These are phyloP conservation scores for Cyamopsis tetragonoloba DNA, from an alignment of 306 rosid genomes.

Conservation along the genomic window DNA sequence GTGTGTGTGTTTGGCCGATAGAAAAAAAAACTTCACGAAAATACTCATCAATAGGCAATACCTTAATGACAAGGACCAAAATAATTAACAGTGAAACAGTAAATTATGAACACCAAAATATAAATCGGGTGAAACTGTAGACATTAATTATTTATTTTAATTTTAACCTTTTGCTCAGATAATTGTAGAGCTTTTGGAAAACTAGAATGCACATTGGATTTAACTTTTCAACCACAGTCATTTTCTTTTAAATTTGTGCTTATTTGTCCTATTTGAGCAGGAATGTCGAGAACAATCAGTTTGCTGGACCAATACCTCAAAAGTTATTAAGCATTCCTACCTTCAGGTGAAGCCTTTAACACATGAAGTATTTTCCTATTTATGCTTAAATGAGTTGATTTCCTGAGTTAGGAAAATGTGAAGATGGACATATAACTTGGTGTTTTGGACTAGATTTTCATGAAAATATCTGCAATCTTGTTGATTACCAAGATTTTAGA, in stretches of 20 bases:
- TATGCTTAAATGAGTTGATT: slow-evolving; percentile 20
- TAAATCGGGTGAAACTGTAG: background rate
- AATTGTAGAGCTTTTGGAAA: background rate
- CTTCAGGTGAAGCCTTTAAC: slow-evolving; percentile 48
- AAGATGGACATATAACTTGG: slow-evolving; percentile 11
- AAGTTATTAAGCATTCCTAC: slow-evolving; percentile 68
- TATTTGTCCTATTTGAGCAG: slow-evolving; percentile 47
- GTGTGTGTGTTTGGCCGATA: too few species aligned
- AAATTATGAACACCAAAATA: background rate
- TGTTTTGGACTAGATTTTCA: background rate
- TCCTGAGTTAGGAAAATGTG: slow-evolving; percentile 16
- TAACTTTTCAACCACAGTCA: background rate
- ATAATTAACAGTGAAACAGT: background rate
- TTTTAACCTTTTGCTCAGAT: too few species aligned
- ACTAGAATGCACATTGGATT: background rate
- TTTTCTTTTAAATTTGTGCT: background rate
- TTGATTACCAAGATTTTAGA: background rate
- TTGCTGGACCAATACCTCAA: slow-evolving; percentile 76
- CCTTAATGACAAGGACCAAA: background rate
- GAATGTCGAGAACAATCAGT: slow-evolving; percentile 80
- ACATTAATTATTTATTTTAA: background rate
- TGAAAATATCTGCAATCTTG: background rate
- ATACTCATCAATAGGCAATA: too few species aligned
- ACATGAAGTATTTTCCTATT: slow-evolving; percentile 4
- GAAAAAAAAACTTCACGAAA: too few species aligned